Evolutionary conservation across 2,329 filamentous ascomycete species (phyloP).

Genomic region (Pestalotiopsis sp.): DNA sequence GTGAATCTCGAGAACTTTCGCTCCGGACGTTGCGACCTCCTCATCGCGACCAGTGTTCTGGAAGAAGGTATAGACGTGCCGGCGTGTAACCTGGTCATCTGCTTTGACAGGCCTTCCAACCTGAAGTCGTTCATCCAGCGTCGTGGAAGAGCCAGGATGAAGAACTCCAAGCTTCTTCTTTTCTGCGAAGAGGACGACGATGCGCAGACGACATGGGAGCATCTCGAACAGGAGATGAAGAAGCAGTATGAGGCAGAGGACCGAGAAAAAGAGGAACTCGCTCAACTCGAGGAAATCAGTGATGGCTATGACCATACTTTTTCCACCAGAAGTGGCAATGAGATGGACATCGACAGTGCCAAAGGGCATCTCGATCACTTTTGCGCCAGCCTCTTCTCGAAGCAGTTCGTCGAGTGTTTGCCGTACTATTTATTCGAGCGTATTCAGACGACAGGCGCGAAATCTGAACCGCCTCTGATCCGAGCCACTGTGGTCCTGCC

Average conservation of each 20-base stretch:
- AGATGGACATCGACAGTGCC: slow-evolving; percentile 74
- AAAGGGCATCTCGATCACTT: slow-evolving; percentile 81
- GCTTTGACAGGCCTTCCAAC: slow-evolving; percentile 51
- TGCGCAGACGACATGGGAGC: slow-evolving; percentile 56
- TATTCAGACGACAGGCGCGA: slow-evolving; percentile 26
- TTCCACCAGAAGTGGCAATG: slow-evolving; percentile 49
- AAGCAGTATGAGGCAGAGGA: slow-evolving; percentile 66
- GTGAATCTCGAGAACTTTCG: slow-evolving; percentile 53
- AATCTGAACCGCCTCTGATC: slow-evolving; percentile 29
- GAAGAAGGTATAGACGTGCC: slow-evolving; percentile 71
- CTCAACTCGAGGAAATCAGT: slow-evolving; percentile 48
- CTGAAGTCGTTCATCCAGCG: slow-evolving; percentile 63
- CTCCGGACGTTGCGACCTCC: slow-evolving; percentile 53
- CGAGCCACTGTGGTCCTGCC: slow-evolving; percentile 71
- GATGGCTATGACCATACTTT: slow-evolving; percentile 34
- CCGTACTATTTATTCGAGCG: slow-evolving; percentile 67
- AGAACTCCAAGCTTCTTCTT: slow-evolving; percentile 51
- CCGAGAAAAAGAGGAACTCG: slow-evolving; percentile 47
- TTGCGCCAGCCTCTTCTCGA: slow-evolving; percentile 62
- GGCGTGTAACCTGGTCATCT: slow-evolving; percentile 63
- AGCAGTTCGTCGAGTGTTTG: slow-evolving; percentile 62
- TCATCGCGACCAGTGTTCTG: slow-evolving; percentile 65
- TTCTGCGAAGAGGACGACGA: slow-evolving; percentile 37
- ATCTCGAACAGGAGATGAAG: slow-evolving; percentile 74
- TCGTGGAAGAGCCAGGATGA: slow-evolving; percentile 54